phyloP scores from a whole-genome alignment of 768 basidiomycete genomes.

The Suillus alpinus region DNA sequence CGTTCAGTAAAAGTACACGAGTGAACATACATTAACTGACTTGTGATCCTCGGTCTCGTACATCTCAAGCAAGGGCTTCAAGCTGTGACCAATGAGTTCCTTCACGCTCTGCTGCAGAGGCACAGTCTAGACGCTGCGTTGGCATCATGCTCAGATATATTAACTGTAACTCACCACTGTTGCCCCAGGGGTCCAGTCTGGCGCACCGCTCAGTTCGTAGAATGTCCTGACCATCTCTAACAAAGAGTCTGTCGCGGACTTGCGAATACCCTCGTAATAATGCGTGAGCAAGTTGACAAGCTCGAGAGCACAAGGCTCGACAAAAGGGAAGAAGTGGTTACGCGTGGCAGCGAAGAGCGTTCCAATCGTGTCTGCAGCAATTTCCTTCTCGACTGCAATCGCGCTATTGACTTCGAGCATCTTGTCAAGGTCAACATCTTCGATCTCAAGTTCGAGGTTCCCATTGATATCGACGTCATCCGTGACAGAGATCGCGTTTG shows the following conservation, averaged over 20 bases:
- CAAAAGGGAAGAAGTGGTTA: slow-evolving; percentile 84
- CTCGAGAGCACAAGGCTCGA: slow-evolving; percentile 78
- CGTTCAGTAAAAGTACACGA: slow-evolving; percentile 15
- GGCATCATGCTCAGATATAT: slow-evolving; percentile 6
- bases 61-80: slow-evolving; percentile 79
- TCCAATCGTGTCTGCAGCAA: slow-evolving; percentile 94
- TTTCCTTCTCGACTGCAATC: slow-evolving; percentile 98
- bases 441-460: slow-evolving; percentile 61
- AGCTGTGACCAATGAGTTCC: slow-evolving; percentile 72
- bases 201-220: slow-evolving; percentile 81
- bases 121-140: slow-evolving; percentile 29
- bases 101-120: slow-evolving; percentile 68
- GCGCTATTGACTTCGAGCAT: slow-evolving; percentile 92
- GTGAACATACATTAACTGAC: slow-evolving; percentile 49
- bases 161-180: slow-evolving; percentile 46
- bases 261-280: slow-evolving; percentile 97
- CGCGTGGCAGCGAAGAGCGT: slow-evolving; percentile 83
- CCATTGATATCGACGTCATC: slow-evolving; percentile 54
- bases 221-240: slow-evolving; percentile 88
- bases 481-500: slow-evolving; percentile 63
- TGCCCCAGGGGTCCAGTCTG: slow-evolving; percentile 80
- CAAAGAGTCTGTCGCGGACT: slow-evolving; percentile 84
- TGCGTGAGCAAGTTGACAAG: slow-evolving; percentile 80
- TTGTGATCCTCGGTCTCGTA: slow-evolving; percentile 96
- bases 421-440: slow-evolving; percentile 82